Evolutionary conservation across 176 grass and related monocot genomes (phyloP).

Genomic region (Stipa capillata): DNA sequence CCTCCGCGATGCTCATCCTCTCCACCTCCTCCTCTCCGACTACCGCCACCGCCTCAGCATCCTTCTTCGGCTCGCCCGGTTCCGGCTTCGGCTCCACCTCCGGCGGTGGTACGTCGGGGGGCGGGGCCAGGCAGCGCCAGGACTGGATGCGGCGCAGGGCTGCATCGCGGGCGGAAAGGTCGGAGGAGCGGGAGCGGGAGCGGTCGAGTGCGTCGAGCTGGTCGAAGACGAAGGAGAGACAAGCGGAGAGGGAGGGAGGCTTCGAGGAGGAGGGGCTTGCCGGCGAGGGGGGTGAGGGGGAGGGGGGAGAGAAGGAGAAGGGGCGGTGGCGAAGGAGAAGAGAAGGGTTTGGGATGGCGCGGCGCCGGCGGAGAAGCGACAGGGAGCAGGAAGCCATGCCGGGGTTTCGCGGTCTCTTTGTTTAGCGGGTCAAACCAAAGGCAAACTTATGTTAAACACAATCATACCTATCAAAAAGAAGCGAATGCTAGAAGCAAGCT

Average conservation of each 20-base stretch:
- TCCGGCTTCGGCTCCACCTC: neutral
- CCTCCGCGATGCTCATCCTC: constrained; percentile 44
- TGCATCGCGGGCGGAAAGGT: constrained; percentile 58
- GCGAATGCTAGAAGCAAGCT: no score
- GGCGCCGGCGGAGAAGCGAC: constrained; percentile 20
- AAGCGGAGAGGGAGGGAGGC: constrained; percentile 69
- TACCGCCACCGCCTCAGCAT: neutral
- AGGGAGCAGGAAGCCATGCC: constrained; percentile 1
- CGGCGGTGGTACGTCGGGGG: neutral
- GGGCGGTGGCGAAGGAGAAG: constrained; percentile 10
- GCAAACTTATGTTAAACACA: no score
- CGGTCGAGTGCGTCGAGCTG: constrained; percentile 76
- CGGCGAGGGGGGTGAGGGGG: constrained; percentile 1
- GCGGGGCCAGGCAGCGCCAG: constrained; percentile 42
- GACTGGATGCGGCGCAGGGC: constrained; percentile 83
- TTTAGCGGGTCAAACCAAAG: no score
- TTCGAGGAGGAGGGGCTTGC: constrained; percentile 29
- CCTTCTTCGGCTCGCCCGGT: neutral
- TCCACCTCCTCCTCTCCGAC: neutral
- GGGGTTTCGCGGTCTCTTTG: constrained; percentile 7
- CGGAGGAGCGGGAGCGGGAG: constrained; percentile 50
- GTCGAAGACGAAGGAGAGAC: constrained; percentile 94
- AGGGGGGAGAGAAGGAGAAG: neutral
- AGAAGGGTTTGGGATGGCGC: constrained; percentile 4
- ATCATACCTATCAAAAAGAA: no score